phyloP scores from a whole-genome alignment of 371 early-diverging fungal genomes.

The Capillidium heterosporum region DNA sequence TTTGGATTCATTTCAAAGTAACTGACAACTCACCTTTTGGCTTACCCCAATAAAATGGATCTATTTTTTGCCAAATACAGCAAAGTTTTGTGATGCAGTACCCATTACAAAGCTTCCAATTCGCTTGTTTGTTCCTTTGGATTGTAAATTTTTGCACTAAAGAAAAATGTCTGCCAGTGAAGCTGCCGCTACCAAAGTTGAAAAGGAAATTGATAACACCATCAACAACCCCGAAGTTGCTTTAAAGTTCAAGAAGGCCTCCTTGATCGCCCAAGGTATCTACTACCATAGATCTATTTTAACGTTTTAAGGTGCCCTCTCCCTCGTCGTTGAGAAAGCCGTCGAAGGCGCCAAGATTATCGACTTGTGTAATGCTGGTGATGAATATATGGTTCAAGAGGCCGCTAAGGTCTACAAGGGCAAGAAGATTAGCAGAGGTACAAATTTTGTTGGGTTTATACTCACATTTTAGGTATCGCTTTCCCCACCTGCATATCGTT shows the following conservation, averaged over 20 bases:
- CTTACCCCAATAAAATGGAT: too few species aligned
- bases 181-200: too few species aligned
- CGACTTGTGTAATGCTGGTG: constrained; percentile 69
- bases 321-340: constrained; percentile 41
- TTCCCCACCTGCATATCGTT: constrained; percentile 74
- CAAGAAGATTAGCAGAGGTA: constrained; percentile 49
- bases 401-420: constrained; percentile 35
- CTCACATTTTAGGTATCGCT: constrained; percentile 41
- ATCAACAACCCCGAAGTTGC: constrained; percentile 44
- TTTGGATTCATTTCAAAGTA: too few species aligned
- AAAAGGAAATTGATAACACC: not conserved
- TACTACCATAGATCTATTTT: not conserved
- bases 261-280: constrained; percentile 63
- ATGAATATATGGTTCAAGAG: constrained; percentile 45
- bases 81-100: too few species aligned
- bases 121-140: too few species aligned
- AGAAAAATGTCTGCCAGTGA: too few species aligned
- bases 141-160: too few species aligned
- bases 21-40: too few species aligned
- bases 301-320: constrained; percentile 31
- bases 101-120: too few species aligned
- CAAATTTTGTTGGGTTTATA: not conserved
- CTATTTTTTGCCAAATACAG: too few species aligned
- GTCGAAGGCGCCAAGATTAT: constrained; percentile 52
- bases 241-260: constrained; percentile 75